Base-by-base conservation (phyloP, 257 asterid species). In the Solanum virginianum region DNA sequence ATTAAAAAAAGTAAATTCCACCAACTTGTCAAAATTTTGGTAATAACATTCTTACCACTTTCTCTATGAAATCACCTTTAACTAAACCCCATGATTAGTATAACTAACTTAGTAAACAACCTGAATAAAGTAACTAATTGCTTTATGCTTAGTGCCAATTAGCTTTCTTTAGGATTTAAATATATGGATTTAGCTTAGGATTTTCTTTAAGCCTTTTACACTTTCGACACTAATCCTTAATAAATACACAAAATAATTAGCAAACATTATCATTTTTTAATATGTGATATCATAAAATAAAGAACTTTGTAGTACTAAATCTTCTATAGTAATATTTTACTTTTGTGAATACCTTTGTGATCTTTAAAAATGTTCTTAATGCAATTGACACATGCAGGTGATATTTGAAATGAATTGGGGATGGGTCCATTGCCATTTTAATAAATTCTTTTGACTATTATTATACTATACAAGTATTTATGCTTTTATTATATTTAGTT, bases 81-180 rank as follows among this genome's bases (percentile, higher is more conserved):
- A 62, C 59, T 82, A 56, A 82, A 82, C 85, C 62, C 77, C 8
- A 45, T 45, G 69, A 82, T 82, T 82, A 39, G 26, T 12, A n/a
- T 60, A 59, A 82, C 85, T 60, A 81, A 82, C 85, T 82, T n/a
- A 82, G 59, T 66, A 60, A 82, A 82, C 85, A 82, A 41, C 77
- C 56, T 82, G 75, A 82, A 82, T 66, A 82, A 82, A 82, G 77
- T 15, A 45, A 62, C 71, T 49, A 29, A 24, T 32, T 82, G 11
- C 62, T 82, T 82, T 62, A 45, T 82, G 62, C 24, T 66, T 59
- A 62, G 59, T 62, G 56, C 56, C 47, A 82, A 41, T 39, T 41
- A 60, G 59, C 68, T 60, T 82, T 66, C 59, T 62, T 62, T 62
- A 17, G 74, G 47, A 62, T 43, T 82, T 43, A 62, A 62, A 36